Evolutionary conservation across 2,329 filamentous ascomycete species (phyloP).

Genomic region (Arthrobotrys musiformis): DNA sequence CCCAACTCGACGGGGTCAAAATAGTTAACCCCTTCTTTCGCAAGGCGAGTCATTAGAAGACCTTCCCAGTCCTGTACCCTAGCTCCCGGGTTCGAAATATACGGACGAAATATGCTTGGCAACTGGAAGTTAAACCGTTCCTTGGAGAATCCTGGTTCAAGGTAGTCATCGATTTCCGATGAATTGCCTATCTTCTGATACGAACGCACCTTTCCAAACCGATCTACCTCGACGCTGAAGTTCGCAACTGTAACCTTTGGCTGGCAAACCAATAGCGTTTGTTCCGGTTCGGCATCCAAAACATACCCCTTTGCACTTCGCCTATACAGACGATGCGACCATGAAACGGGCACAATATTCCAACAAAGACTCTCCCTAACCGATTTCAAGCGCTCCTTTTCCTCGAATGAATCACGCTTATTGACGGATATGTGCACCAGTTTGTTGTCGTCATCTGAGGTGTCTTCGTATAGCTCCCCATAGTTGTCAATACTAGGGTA

Average conservation of each 20-base stretch:
- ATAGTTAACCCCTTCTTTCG: not conserved
- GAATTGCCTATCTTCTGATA: not conserved
- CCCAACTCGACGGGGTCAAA: not conserved
- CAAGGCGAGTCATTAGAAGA: constrained; percentile 21
- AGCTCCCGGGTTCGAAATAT: not conserved
- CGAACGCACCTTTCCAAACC: not conserved
- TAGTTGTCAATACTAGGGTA: not conserved
- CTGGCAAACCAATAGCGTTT: constrained; percentile 25
- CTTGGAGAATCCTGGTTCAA: not conserved
- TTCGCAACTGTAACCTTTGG: constrained; percentile 15
- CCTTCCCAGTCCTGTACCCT: constrained; percentile 25
- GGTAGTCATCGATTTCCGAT: not conserved
- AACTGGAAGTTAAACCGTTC: not conserved
- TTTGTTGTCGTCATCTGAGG: not conserved
- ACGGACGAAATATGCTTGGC: not conserved
- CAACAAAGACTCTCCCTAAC: not conserved
- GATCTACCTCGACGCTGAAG: constrained; percentile 22
- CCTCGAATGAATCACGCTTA: not conserved
- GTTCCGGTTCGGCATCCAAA: not conserved
- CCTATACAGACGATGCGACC: not conserved
- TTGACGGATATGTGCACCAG: not conserved
- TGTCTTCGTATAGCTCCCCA: constrained; percentile 8
- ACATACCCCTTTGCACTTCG: not conserved
- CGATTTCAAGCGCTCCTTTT: not conserved
- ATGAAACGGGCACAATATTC: constrained; percentile 21